These are phyloP conservation scores for Vachellia pachyceras DNA, from an alignment of 306 rosid genomes.

Conservation along the genomic window DNA sequence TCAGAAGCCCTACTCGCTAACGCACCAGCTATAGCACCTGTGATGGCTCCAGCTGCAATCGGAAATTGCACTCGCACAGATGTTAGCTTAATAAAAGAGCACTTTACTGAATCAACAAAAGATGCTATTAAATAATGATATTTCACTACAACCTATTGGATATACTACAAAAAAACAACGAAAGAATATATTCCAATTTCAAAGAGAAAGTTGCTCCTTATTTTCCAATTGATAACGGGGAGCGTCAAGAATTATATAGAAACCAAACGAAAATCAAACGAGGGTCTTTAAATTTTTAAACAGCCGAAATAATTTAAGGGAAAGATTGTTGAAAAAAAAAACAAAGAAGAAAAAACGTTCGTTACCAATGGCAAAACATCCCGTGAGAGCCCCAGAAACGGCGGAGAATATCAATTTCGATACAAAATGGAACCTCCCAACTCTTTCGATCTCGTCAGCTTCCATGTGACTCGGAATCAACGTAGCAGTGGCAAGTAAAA, in stretches of 20 bases:
- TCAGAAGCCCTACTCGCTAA: slow-evolving; percentile 81
- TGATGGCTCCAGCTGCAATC: slow-evolving; percentile 52
- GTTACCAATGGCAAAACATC: slow-evolving; percentile 59
- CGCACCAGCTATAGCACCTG: slow-evolving; percentile 87
- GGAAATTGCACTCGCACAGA: slow-evolving; percentile 6
- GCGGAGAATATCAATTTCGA: neutral
- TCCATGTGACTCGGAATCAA: slow-evolving; percentile 46
- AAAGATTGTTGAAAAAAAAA: neutral
- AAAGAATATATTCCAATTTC: neutral
- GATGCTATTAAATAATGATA: slow-evolving; percentile 9
- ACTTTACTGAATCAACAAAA: slow-evolving; percentile 8
- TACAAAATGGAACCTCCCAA: neutral
- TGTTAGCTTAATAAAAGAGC: slow-evolving; percentile 24
- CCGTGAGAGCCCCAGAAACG: slow-evolving; percentile 21
- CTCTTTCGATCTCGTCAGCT: slow-evolving; percentile 28
- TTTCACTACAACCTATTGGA: slow-evolving; percentile 16
- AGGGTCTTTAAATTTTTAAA: neutral
- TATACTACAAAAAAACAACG: neutral
- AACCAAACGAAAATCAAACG: neutral
- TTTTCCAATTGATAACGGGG: neutral
- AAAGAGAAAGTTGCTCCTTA: neutral
- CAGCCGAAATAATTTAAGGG: neutral
- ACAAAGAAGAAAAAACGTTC: neutral
- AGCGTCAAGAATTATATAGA: neutral
- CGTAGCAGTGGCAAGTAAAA: slow-evolving; percentile 1